Conservation (phyloP, 75 land plant genomes). For the Sequoiadendron giganteum region DNA sequence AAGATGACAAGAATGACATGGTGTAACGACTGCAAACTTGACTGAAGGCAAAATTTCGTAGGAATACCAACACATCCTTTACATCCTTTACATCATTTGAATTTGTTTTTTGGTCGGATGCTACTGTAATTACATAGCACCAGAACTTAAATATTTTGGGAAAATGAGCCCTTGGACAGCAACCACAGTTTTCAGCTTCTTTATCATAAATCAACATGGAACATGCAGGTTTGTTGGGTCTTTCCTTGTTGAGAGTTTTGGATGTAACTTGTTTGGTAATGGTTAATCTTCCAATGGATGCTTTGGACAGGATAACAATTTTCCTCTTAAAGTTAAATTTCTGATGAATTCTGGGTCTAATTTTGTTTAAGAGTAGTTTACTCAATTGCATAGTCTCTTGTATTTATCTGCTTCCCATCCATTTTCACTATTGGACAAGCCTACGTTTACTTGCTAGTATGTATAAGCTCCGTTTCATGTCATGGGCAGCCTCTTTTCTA, state of each 20-base stretch:
- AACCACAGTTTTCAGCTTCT: neutral
- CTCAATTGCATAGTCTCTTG: neutral
- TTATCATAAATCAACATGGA: neutral
- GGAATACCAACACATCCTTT: too few relatives aligned
- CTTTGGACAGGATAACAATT: neutral
- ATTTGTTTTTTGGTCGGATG: neutral
- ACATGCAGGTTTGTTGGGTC: neutral
- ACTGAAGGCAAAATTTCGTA: too few relatives aligned
- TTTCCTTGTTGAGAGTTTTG: neutral
- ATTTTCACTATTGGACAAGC: too few relatives aligned
- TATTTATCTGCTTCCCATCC: neutral
- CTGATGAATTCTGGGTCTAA: neutral
- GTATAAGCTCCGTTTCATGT: neutral
- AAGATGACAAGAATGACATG: too few relatives aligned
- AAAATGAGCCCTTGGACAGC: neutral
- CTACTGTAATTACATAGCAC: neutral
- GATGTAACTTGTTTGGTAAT: neutral
- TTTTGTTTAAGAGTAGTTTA: neutral
- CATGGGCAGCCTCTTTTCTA: neutral
- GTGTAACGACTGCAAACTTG: too few relatives aligned
- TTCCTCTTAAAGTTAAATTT: neutral
- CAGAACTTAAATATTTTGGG: neutral
- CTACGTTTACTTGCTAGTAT: too few relatives aligned
- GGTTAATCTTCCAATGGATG: neutral
- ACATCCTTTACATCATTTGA: too few relatives aligned